phyloP scores from a whole-genome alignment of 495 filamentous ascomycete species.

The Geopyxis carbonaria region DNA sequence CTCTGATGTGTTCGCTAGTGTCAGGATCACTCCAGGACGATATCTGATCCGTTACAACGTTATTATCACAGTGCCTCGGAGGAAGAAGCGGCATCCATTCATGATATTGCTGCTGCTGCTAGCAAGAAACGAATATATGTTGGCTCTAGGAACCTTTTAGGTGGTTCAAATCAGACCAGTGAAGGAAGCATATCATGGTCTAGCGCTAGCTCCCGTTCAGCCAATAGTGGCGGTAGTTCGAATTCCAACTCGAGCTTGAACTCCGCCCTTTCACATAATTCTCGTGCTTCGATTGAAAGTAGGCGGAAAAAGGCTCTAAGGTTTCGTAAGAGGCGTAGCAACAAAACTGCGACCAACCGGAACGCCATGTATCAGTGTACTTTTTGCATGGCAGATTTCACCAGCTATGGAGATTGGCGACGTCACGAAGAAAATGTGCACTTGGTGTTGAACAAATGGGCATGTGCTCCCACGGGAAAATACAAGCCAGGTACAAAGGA shows the following conservation, averaged over 20 bases:
- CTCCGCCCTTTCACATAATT: slow-evolving; percentile 5
- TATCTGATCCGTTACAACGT: neutral
- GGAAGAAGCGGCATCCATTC: neutral
- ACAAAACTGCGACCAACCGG: neutral
- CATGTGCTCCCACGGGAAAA: slow-evolving; percentile 3
- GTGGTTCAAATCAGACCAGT: too few species aligned
- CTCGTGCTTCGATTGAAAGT: neutral
- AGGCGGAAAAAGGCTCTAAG: slow-evolving; percentile 5
- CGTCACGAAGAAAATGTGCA: slow-evolving; percentile 6
- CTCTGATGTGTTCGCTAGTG: neutral
- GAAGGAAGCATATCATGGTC: too few species aligned
- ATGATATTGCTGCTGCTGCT: too few species aligned
- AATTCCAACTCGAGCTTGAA: slow-evolving; percentile 3
- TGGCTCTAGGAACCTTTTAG: too few species aligned
- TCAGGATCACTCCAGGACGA: neutral
- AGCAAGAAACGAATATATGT: too few species aligned
- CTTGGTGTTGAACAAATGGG: slow-evolving; percentile 5
- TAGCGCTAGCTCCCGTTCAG: too few species aligned
- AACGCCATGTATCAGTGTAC: slow-evolving; percentile 5
- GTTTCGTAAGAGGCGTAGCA: neutral
- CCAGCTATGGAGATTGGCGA: slow-evolving; percentile 6
- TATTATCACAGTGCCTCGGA: neutral
- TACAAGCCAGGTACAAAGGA: slow-evolving; percentile 2
- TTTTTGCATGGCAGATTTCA: slow-evolving; percentile 8
- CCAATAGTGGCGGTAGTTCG: too few species aligned